A percentile compares a stretch with the other conserved stretches of the same genome.
phyloP scores from a whole-genome alignment of 1,139 yeast genomes.

The Yamadazyma pseudoaaseri region DNA sequence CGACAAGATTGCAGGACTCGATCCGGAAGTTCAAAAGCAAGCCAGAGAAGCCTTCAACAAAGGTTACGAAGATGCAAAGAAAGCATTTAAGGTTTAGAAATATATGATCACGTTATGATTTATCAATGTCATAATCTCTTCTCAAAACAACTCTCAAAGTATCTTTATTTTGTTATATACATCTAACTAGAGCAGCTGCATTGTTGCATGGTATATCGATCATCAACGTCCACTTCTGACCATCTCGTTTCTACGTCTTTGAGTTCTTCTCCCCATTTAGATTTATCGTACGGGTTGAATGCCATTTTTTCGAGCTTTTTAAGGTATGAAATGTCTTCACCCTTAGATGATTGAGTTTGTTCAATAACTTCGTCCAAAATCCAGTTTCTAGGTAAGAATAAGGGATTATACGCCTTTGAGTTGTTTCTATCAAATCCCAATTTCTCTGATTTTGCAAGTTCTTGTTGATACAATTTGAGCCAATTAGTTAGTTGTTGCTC shows the following conservation, averaged over 20 bases:
- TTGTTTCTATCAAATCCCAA: conserved; percentile 30
- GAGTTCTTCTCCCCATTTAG: conserved; percentile 63
- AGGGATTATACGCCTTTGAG: conserved; percentile 62
- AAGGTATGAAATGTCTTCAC: conserved; percentile 38
- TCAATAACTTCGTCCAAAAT: conserved; percentile 79
- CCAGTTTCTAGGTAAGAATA: conserved; percentile 84
- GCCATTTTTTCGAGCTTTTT: conserved; percentile 62
- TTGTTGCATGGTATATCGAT: conserved; percentile 54
- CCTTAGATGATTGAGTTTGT: conserved; percentile 37
- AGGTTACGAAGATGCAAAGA: conserved; percentile 38
- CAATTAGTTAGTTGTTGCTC: conserved; percentile 33
- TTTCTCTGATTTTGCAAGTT: conserved; percentile 27
- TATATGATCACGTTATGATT: too few relatives aligned
- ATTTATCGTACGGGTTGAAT: conserved; percentile 56
- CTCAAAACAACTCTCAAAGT: too few relatives aligned
- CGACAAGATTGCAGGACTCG: conserved; percentile 31
- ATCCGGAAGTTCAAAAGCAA: conserved; percentile 32
- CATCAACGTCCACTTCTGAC: conserved; percentile 49
- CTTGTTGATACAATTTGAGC: conserved; percentile 39
- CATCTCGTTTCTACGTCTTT: conserved; percentile 58
- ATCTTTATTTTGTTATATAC: too few relatives aligned
- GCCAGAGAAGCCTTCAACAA: conserved; percentile 39
- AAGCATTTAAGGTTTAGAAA: conserved; percentile 26
- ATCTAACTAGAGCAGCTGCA: conserved; percentile 68
- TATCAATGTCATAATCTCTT: too few relatives aligned